These are phyloP conservation scores for Arthrobotrys pseudoclavata DNA, from an alignment of 2,329 filamentous ascomycete species.

Conservation along the genomic window DNA sequence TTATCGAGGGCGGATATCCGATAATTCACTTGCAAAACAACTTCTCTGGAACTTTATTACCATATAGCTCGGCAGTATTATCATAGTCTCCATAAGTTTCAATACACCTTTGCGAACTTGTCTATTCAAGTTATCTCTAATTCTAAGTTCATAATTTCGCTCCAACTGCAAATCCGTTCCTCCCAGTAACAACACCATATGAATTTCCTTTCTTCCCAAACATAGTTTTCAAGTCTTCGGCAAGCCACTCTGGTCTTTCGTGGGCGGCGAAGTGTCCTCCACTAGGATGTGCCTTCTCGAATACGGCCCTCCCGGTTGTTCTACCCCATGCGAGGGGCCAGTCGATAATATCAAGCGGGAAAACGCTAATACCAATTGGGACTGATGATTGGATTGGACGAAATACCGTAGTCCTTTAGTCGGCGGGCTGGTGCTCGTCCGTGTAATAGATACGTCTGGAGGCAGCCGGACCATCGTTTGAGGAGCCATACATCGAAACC, in stretches of 20 bases:
- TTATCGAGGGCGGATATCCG: too few relatives aligned
- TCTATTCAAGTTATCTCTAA: neutral
- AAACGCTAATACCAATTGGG: slow-evolving; percentile 46
- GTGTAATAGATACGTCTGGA: slow-evolving; percentile 53
- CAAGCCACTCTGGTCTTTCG: slow-evolving; percentile 67
- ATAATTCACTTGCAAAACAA: too few relatives aligned
- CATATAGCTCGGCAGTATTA: too few relatives aligned
- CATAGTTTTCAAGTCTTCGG: slow-evolving; percentile 69
- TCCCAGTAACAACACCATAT: slow-evolving; percentile 39
- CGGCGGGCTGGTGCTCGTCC: slow-evolving; percentile 34
- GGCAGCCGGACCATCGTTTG: slow-evolving; percentile 31
- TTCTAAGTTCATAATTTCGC: slow-evolving; percentile 14
- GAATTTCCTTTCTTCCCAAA: slow-evolving; percentile 65
- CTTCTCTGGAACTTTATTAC: too few relatives aligned
- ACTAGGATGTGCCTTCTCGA: slow-evolving; percentile 61
- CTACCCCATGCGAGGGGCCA: slow-evolving; percentile 49
- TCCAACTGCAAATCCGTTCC: slow-evolving; percentile 35
- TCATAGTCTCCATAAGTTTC: too few relatives aligned
- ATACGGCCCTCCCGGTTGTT: slow-evolving; percentile 53
- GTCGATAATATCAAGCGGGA: slow-evolving; percentile 44
- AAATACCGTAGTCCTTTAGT: slow-evolving; percentile 7
- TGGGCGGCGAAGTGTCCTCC: slow-evolving; percentile 72
- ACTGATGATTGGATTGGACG: slow-evolving; percentile 37
- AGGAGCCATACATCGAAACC: slow-evolving; percentile 53
- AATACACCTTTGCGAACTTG: neutral